Conservation (phyloP, 257 asterid species). For the Nicotiana knightiana region DNA sequence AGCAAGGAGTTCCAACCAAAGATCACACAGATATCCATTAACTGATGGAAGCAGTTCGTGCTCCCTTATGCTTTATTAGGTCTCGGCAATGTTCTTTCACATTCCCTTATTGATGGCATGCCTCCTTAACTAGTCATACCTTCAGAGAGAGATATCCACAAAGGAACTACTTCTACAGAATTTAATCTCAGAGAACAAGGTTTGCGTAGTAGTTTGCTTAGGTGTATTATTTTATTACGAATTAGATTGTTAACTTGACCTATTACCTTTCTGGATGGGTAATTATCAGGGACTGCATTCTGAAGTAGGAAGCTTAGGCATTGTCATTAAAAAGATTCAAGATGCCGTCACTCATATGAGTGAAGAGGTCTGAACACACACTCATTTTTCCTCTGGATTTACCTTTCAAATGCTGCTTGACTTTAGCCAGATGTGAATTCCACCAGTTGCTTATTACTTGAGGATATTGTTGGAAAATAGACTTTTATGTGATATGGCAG, state of each 20-base stretch:
- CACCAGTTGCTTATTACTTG: not conserved
- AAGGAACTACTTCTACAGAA: conserved; percentile 36
- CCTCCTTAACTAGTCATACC: conserved; percentile 32
- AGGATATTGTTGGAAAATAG: not conserved
- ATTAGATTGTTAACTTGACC: not conserved
- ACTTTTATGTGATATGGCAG: not conserved
- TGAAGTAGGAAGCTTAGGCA: conserved; percentile 28
- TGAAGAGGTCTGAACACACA: conserved; percentile 23
- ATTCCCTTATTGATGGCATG: not conserved
- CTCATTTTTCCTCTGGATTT: not conserved
- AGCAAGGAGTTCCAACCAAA: conserved; percentile 22
- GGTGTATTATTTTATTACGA: not conserved
- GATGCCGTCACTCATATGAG: conserved; percentile 27
- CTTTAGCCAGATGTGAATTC: not conserved
- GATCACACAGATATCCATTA: conserved; percentile 34
- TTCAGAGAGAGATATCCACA: conserved; percentile 34
- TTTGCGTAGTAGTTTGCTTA: not conserved
- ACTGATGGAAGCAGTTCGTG: not conserved
- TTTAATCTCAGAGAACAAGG: conserved; percentile 34
- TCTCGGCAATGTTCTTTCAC: not conserved
- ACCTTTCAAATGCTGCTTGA: not conserved
- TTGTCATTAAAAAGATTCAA: conserved; percentile 30
- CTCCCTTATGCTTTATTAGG: not conserved
- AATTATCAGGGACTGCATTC: conserved; percentile 29
- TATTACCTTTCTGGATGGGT: not conserved